Conservation (phyloP, 2,329 filamentous ascomycete species). For the Fusarium oligoseptatum region DNA sequence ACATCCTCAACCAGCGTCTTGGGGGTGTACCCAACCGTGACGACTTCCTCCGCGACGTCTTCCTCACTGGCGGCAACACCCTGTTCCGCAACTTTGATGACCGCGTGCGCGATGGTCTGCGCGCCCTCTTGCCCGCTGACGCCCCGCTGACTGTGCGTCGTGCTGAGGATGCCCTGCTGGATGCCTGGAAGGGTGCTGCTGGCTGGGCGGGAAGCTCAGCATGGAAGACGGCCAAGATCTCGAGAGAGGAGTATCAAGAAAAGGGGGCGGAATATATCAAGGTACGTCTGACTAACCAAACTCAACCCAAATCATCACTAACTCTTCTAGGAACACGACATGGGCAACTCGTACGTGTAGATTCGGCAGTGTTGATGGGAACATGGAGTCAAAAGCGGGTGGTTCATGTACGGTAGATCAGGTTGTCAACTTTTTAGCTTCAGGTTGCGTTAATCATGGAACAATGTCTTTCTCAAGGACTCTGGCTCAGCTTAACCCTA, state of each 20-base stretch:
- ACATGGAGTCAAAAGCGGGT: constrained; percentile 42
- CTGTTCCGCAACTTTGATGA: constrained; percentile 90
- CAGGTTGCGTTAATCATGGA: constrained; percentile 32
- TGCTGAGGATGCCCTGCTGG: constrained; percentile 81
- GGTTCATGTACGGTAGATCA: constrained; percentile 39
- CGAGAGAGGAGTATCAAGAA: constrained; percentile 86
- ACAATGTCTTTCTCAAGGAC: not conserved
- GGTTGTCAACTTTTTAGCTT: constrained; percentile 20
- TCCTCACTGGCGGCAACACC: constrained; percentile 94
- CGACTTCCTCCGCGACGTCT: constrained; percentile 85
- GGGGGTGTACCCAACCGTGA: constrained; percentile 68
- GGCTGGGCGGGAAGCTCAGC: constrained; percentile 78
- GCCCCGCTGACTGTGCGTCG: constrained; percentile 77
- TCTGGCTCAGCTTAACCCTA: constrained; percentile 15
- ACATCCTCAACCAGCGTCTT: constrained; percentile 89
- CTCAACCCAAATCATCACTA: constrained; percentile 17
- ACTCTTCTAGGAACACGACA: constrained; percentile 70
- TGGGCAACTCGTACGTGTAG: constrained; percentile 72
- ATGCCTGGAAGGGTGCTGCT: constrained; percentile 95
- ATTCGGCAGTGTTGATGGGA: constrained; percentile 30
- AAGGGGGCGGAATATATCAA: constrained; percentile 96
- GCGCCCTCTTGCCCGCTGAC: constrained; percentile 77
- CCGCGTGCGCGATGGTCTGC: constrained; percentile 79
- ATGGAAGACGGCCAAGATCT: constrained; percentile 76
- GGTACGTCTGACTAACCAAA: constrained; percentile 60